Conservation (phyloP, 2,329 filamentous ascomycete genomes). For the Aspergillus fischeri region DNA sequence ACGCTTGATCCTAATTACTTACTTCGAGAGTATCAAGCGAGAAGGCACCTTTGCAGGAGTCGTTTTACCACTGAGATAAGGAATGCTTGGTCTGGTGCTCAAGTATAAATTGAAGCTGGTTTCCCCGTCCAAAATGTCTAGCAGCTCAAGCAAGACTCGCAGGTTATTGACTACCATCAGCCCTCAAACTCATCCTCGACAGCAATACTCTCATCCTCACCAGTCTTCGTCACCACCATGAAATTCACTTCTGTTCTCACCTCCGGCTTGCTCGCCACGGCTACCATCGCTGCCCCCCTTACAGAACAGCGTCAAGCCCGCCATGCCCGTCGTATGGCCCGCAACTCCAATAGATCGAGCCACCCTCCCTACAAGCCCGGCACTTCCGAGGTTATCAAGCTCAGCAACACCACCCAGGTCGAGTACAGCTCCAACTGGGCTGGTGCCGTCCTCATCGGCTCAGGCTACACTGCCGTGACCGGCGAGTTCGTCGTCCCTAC, state of each 20-base stretch:
- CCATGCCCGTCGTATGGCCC: conserved; percentile 22
- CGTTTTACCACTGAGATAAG: neutral
- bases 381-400: conserved; percentile 23
- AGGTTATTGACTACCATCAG: conserved; percentile 29
- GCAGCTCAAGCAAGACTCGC: neutral
- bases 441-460: conserved; percentile 52
- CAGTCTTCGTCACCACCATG: conserved; percentile 33
- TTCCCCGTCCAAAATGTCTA: neutral
- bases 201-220: neutral
- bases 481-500: conserved; percentile 52
- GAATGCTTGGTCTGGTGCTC: neutral
- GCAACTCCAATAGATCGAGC: conserved; percentile 24
- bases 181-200: neutral
- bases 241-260: conserved; percentile 43
- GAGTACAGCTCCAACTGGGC: conserved; percentile 56
- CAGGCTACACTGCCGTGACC: conserved; percentile 50
- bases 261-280: conserved; percentile 39
- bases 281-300: conserved; percentile 46
- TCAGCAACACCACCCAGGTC: conserved; percentile 40
- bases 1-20: neutral
- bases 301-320: conserved; percentile 37
- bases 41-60: neutral
- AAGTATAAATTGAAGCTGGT: neutral
- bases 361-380: conserved; percentile 28
- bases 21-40: neutral